phyloP scores from a whole-genome alignment of 805 yeast species.

The Schizosaccharomyces osmophilus region DNA sequence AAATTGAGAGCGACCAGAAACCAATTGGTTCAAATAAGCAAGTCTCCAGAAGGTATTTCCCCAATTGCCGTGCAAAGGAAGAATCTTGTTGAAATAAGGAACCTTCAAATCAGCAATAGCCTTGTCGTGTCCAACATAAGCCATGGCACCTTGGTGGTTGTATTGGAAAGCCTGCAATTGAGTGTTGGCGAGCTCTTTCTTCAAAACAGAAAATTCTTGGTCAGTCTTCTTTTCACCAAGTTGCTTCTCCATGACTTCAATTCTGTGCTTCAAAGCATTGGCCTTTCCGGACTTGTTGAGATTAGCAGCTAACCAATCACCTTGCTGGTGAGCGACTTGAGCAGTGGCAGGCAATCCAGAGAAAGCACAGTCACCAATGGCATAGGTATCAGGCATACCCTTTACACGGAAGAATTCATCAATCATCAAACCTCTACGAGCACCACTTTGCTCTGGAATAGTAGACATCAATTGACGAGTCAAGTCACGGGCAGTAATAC shows the following conservation, averaged over 20 bases:
- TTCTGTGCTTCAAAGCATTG: neutral
- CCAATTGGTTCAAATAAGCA: constrained; percentile 79
- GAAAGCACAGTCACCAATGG: constrained; percentile 43
- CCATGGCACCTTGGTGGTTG: constrained; percentile 76
- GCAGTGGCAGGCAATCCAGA: constrained; percentile 49
- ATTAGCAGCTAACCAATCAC: constrained; percentile 38
- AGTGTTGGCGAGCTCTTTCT: neutral
- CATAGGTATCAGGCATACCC: constrained; percentile 49
- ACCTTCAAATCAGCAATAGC: constrained; percentile 65
- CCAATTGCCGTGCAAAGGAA: constrained; percentile 60
- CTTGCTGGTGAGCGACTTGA: constrained; percentile 51
- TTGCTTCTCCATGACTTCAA: neutral
- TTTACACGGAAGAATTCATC: constrained; percentile 46
- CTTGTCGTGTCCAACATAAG: constrained; percentile 73
- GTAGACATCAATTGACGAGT: constrained; percentile 29
- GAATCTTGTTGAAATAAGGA: neutral
- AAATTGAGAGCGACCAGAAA: constrained; percentile 68
- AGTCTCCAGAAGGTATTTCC: constrained; percentile 88
- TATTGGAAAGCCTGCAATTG: constrained; percentile 36
- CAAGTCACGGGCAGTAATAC: constrained; percentile 41
- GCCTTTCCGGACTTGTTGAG: constrained; percentile 25
- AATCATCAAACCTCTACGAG: constrained; percentile 50
- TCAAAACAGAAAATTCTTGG: neutral
- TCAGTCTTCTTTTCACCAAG: neutral
- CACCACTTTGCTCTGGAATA: constrained; percentile 27